phyloP scores from a whole-genome alignment of 306 rosid genomes.

The Carpinus viminea region DNA sequence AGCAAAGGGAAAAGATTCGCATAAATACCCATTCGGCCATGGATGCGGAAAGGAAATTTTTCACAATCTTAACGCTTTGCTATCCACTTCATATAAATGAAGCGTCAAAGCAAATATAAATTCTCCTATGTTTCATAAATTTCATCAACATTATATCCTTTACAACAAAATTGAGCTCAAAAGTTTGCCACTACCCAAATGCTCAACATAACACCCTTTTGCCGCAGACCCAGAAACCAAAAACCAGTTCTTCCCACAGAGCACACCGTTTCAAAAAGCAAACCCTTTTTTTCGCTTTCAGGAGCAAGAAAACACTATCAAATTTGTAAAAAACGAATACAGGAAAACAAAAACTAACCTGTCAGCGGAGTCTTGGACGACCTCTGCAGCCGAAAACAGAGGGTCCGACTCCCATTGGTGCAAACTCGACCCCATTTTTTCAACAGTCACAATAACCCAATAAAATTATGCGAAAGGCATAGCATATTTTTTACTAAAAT shows the following conservation, averaged over 20 bases:
- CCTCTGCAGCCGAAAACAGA: conserved; percentile 45
- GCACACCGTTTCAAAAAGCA: not conserved
- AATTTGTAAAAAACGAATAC: not conserved
- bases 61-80: not conserved
- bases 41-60: not conserved
- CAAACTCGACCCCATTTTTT: conserved; percentile 36
- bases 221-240: not conserved
- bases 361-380: conserved; percentile 46
- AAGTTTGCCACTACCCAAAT: not conserved
- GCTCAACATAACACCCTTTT: not conserved
- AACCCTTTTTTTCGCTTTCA: not conserved
- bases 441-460: not conserved
- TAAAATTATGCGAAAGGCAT: not conserved
- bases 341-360: conserved; percentile 25
- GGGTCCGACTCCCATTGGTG: conserved; percentile 50
- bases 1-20: not conserved
- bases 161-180: not conserved
- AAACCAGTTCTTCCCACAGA: not conserved
- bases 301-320: not conserved
- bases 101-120: not conserved
- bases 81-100: not conserved
- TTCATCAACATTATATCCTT: not conserved
- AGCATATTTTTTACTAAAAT: not conserved
- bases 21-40: not conserved
- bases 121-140: not conserved